Conservation (phyloP, 1,284 basidiomycete species). For the Trametes pubescens region DNA sequence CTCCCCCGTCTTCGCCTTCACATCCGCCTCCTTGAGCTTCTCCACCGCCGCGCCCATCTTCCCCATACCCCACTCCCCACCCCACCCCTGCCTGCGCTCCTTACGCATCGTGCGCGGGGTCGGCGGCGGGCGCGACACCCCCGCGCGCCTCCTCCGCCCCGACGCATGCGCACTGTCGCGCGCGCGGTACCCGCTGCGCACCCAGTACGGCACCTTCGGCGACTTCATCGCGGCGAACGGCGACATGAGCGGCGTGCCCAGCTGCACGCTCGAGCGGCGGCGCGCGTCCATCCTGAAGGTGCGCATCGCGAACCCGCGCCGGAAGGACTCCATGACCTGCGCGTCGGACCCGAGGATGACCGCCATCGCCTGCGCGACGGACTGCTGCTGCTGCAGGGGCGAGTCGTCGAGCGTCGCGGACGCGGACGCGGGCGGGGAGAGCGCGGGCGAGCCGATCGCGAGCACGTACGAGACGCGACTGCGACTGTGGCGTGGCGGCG, state of each 20-base stretch:
- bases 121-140: conserved; percentile 26
- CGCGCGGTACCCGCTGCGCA: conserved; percentile 33
- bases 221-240: conserved; percentile 27
- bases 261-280: conserved; percentile 11
- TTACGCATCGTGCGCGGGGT: conserved; percentile 39
- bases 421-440: background rate
- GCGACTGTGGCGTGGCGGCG: background rate
- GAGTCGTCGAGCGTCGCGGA: conserved; percentile 13
- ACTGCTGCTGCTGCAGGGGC: conserved; percentile 30
- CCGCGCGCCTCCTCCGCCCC: conserved; percentile 20
- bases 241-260: background rate
- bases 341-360: conserved; percentile 36
- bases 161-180: conserved; percentile 14
- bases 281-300: conserved; percentile 31
- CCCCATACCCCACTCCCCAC: conserved; percentile 39
- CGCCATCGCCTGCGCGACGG: conserved; percentile 31
- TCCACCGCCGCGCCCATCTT: conserved; percentile 35
- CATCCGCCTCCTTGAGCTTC: conserved; percentile 31
- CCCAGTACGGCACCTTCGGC: conserved; percentile 42
- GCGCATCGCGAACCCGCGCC: conserved; percentile 31
- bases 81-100: conserved; percentile 44
- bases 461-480: conserved; percentile 16
- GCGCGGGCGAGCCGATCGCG: conserved; percentile 14
- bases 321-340: conserved; percentile 36
- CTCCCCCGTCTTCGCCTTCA: background rate